Conservation (phyloP, 345 rosid species). For the Eucalyptus polyanthemos region DNA sequence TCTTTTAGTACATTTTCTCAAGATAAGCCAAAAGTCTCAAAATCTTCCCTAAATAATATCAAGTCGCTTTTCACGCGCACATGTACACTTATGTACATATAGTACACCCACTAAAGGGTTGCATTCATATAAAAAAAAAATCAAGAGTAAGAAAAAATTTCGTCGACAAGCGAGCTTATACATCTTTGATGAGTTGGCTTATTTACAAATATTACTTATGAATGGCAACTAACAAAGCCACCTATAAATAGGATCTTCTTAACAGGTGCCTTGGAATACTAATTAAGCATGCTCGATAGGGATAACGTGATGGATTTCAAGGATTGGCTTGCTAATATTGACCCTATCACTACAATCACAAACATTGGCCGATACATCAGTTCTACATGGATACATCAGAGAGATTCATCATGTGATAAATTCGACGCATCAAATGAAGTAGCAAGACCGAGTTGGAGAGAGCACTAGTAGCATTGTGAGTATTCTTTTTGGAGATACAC, state of each 20-base stretch:
- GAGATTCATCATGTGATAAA: neutral
- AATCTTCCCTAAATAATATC: too few species aligned
- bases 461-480: neutral
- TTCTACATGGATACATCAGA: neutral
- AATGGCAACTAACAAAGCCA: neutral
- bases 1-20: neutral
- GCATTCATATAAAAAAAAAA: neutral
- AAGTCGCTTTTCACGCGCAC: too few species aligned
- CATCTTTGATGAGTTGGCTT: neutral
- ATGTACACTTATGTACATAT: neutral
- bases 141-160: neutral
- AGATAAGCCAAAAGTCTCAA: neutral
- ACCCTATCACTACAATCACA: neutral
- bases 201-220: too few species aligned
- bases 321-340: conserved; percentile 22
- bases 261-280: neutral
- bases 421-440: neutral
- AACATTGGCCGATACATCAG: conserved; percentile 10
- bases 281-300: conserved; percentile 7
- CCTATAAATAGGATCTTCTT: neutral
- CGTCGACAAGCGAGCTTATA: too few species aligned
- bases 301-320: conserved; percentile 3
- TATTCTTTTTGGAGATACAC: conserved; percentile 1
- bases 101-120: neutral
- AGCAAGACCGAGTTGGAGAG: neutral